Evolutionary conservation across 2,329 filamentous ascomycete species (phyloP), one percentile per base, ranked within the genome.

Genomic region (Alternaria incomplexa): DNA sequence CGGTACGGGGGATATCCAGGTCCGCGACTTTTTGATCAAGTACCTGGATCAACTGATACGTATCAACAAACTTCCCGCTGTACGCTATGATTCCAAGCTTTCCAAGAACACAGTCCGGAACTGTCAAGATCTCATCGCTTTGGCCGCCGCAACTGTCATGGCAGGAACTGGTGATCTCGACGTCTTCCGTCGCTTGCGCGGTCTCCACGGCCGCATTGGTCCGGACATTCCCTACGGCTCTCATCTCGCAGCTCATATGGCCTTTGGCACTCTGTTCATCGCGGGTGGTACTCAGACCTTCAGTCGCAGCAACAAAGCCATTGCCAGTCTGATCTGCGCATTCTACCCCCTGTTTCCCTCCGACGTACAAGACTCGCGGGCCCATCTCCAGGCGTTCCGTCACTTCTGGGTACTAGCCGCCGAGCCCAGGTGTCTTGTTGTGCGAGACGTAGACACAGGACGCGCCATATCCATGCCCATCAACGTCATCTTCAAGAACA

Each of bases 331-430:
- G 7, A 87, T 99, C 8, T 90, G 96, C 46, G 91, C 96, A 1
- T 97, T 99, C 79, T 99, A 99, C 75, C 96, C 96, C 0, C 86
- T 97, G 20, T 97, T 97, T 77, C 96, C 96, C 0, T 91, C 88
- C 10, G 91, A 89, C 28, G 92, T 98, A 2, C 91, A 97, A 73
- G 96, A 99, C 81, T 98, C 98, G 76, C 91, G 92, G 68, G 93
- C 93, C 11, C 96, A 99, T 73, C 85, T 99, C 6, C 96, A 99
- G 82, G 96, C 96, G 4, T 96, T 99, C 82, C 89, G 96, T 6
- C 95, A 99, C 80, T 92, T 99, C 75, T 99, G 96, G 96, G 95
- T 97, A 11, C 85, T 99, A 4, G 96, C 96, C 2, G 91, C 92
- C 0, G 96, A 99, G 73, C 89, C 93, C 10, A 88, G 96, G 55